These are phyloP conservation scores for Hericium erinaceus DNA, from an alignment of 768 basidiomycete genomes.

Conservation along the genomic window DNA sequence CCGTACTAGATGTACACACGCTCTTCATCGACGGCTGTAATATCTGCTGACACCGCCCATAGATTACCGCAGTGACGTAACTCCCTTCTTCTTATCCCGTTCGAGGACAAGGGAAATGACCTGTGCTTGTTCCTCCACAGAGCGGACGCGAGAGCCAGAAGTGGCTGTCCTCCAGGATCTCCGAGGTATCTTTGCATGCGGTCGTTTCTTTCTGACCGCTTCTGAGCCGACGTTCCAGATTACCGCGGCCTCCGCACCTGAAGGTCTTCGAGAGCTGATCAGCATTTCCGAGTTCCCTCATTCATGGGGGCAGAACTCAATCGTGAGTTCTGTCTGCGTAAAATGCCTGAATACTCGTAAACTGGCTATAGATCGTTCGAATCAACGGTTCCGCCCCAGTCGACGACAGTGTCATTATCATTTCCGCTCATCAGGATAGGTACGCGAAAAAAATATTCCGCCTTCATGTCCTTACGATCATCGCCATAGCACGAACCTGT, in stretches of 20 bases:
- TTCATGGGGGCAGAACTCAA: slow-evolving; percentile 78
- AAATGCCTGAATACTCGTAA: not conserved
- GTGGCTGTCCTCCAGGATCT: slow-evolving; percentile 65
- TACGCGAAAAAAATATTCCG: slow-evolving; percentile 16
- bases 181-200: slow-evolving; percentile 35
- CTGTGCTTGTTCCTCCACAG: slow-evolving; percentile 26
- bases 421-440: slow-evolving; percentile 84
- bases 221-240: slow-evolving; percentile 33
- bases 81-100: slow-evolving; percentile 2
- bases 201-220: not conserved
- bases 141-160: slow-evolving; percentile 67
- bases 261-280: slow-evolving; percentile 47
- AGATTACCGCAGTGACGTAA: slow-evolving; percentile 73
- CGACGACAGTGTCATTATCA: slow-evolving; percentile 56
- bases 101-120: not conserved
- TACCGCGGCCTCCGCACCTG: slow-evolving; percentile 51
- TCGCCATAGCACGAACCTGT: slow-evolving; percentile 51
- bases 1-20: slow-evolving; percentile 57
- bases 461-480: not conserved
- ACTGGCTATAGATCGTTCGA: slow-evolving; percentile 47
- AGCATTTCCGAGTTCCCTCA: slow-evolving; percentile 66
- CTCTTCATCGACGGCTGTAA: slow-evolving; percentile 2
- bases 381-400: slow-evolving; percentile 61
- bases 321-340: slow-evolving; percentile 34
- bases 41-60: slow-evolving; percentile 16